Percentiles rank a stretch among this genome's conserved stretches.
Evolutionary conservation across 345 rosid genomes (phyloP).

Genomic region (Lenwebbia sp.): DNA sequence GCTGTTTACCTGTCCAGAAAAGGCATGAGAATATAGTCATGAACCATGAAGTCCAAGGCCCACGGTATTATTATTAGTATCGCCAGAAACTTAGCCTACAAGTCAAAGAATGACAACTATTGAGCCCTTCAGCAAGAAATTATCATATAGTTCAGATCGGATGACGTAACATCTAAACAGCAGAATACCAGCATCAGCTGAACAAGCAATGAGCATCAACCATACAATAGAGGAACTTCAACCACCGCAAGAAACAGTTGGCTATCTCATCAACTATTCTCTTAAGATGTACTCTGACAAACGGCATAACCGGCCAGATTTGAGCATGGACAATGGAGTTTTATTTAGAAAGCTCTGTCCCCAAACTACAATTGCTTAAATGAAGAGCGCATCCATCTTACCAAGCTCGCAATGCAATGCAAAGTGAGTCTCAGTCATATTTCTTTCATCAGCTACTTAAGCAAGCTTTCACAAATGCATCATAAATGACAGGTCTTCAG

Average conservation of each 20-base stretch:
- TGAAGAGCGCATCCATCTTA: neutral
- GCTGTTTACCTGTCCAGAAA: constrained; percentile 72
- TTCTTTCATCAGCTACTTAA: neutral
- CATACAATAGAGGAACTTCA: neutral
- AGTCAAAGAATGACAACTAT: constrained; percentile 5
- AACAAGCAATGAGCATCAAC: neutral
- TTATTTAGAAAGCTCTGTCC: neutral
- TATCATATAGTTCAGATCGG: neutral
- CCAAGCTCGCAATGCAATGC: neutral
- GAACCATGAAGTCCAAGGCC: constrained; percentile 79
- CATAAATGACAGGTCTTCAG: neutral
- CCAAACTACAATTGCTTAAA: neutral
- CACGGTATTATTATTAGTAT: constrained; percentile 67
- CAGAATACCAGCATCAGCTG: neutral
- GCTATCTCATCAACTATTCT: neutral
- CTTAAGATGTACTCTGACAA: neutral
- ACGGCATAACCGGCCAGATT: neutral
- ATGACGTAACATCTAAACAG: neutral
- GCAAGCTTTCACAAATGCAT: neutral
- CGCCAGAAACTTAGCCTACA: constrained; percentile 84
- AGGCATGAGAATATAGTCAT: constrained; percentile 92
- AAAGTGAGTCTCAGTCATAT: neutral
- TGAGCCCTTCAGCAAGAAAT: neutral
- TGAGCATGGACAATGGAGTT: neutral
- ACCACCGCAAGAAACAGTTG: neutral